These are phyloP conservation scores for Naegleria fowleri DNA, from an alignment of 208 protist species.

Conservation along the genomic window DNA sequence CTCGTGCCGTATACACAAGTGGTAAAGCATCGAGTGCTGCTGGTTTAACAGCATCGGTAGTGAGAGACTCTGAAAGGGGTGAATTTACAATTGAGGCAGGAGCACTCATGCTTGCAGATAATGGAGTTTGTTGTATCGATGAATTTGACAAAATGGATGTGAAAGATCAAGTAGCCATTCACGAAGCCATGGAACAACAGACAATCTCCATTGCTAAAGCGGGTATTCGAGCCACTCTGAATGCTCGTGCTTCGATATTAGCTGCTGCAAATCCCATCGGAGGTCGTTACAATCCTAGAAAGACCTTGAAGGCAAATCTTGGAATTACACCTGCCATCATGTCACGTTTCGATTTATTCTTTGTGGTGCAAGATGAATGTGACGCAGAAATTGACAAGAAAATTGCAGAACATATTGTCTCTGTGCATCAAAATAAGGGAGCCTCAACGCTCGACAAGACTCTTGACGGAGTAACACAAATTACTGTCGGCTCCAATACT, in stretches of 20 bases:
- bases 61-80: conserved; percentile 94
- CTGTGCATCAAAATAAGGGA: conserved; percentile 74
- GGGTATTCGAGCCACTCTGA: conserved; percentile 96
- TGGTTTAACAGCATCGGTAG: conserved; percentile 93
- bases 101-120: conserved; percentile 99
- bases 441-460: conserved; percentile 27
- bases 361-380: conserved; percentile 96
- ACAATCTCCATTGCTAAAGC: conserved; percentile 99
- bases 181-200: conserved; percentile 99
- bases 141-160: conserved; percentile 99
- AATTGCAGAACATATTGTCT: conserved; percentile 94
- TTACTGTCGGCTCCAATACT: conserved; percentile 37
- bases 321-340: conserved; percentile 94
- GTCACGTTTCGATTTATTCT: conserved; percentile 99
- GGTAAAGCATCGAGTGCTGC: conserved; percentile 93
- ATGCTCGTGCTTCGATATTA: conserved; percentile 94
- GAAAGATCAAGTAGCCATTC: conserved; percentile 97
- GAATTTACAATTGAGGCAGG: conserved; percentile 99
- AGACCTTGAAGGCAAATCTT: conserved; percentile 83
- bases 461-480: no score
- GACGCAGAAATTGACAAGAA: conserved; percentile 86
- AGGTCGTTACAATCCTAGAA: conserved; percentile 86
- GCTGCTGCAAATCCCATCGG: conserved; percentile 97
- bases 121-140: conserved; percentile 99
- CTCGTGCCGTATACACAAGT: conserved; percentile 94